Evolutionary conservation across 192 early-diverging fungal species (phyloP).

Genomic region (Piromyces finnis): DNA sequence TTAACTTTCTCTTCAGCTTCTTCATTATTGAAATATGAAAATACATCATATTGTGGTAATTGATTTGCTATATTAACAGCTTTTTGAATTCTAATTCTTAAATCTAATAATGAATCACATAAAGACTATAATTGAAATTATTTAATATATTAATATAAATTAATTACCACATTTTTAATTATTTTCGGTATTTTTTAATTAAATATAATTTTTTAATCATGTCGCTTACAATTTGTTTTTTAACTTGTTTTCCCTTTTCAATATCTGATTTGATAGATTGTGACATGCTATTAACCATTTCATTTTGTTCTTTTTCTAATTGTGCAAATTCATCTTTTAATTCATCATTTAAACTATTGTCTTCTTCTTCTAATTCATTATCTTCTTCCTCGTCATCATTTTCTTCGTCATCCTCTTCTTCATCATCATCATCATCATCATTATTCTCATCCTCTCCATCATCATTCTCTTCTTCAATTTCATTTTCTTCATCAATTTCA

Average conservation of each 20-base stretch:
- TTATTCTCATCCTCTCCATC: conserved; percentile 10
- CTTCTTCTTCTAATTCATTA: conserved; percentile 2
- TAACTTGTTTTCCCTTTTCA: conserved; percentile 81
- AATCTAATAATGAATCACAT: conserved; percentile 71
- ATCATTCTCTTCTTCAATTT: conserved; percentile 10
- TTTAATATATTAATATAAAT: no score
- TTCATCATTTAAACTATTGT: conserved; percentile 9
- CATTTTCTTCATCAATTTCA: conserved; percentile 8
- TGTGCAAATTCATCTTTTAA: conserved; percentile 7
- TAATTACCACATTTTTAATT: no score
- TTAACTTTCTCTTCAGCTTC: not conserved
- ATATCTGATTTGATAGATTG: conserved; percentile 57
- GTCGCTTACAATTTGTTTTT: conserved; percentile 58
- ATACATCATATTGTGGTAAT: conserved; percentile 40
- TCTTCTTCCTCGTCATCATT: conserved; percentile 7
- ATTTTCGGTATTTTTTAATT: no score
- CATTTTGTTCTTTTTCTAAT: conserved; percentile 8
- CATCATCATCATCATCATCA: conserved; percentile 5
- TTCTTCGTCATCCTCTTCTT: conserved; percentile 7
- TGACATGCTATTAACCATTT: conserved; percentile 57
- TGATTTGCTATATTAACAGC: conserved; percentile 52
- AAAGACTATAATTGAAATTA: conserved; percentile 19
- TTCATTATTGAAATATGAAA: conserved; percentile 3
- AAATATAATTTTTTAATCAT: not conserved
- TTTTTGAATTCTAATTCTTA: conserved; percentile 75